Conservation (phyloP, 2,329 filamentous ascomycete genomes). For the Cladosporium sp. region DNA sequence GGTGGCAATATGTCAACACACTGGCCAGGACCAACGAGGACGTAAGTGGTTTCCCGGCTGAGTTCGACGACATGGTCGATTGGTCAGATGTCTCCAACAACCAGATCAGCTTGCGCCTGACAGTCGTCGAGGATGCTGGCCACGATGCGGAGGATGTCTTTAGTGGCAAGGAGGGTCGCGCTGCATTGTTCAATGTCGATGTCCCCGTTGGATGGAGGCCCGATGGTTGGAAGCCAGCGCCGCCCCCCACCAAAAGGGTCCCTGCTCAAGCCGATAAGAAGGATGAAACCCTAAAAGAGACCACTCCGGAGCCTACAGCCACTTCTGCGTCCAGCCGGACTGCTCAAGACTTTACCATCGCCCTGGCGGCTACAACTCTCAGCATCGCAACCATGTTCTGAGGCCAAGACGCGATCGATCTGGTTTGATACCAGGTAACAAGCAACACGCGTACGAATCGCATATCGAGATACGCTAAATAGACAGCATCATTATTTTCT, state of each 20-base stretch:
- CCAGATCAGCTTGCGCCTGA: conserved; percentile 8
- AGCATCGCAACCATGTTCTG: too few species aligned
- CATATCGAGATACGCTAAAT: not conserved
- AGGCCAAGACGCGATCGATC: too few species aligned
- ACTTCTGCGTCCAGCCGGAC: not conserved
- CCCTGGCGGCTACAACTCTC: not conserved
- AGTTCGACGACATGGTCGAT: conserved; percentile 1
- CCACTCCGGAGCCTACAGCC: not conserved
- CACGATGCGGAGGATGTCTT: conserved; percentile 9
- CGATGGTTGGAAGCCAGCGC: not conserved
- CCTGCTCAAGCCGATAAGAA: not conserved
- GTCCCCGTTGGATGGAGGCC: conserved; percentile 10
- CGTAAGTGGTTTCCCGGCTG: conserved; percentile 1
- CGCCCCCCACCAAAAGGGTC: not conserved
- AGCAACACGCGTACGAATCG: not conserved
- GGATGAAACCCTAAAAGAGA: not conserved
- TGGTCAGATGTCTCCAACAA: conserved; percentile 7
- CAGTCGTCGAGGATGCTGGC: conserved; percentile 1
- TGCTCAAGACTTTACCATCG: not conserved
- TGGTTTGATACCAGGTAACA: not conserved
- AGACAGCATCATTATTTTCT: not conserved
- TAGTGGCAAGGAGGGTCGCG: conserved; percentile 3
- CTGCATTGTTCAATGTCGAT: not conserved
- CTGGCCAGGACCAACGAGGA: conserved; percentile 9
- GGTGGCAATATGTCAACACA: conserved; percentile 10